A percentile compares a stretch with the other conserved stretches of the same genome.
phyloP scores from a whole-genome alignment of 164 flowering plant species.

The Magnolia officinalis region DNA sequence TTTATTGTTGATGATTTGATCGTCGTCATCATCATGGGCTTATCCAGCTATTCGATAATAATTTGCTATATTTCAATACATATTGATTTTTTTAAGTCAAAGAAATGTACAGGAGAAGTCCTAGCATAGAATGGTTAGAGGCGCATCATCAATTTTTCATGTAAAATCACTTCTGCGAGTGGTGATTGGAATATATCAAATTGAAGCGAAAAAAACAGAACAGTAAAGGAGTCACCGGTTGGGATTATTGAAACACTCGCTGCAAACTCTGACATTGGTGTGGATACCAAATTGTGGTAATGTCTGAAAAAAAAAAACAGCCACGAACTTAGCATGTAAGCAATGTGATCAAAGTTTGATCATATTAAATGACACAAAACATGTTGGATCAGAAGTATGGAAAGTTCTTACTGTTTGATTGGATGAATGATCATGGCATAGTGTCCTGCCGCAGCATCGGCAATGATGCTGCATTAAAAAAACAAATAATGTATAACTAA shows the following conservation, averaged over 20 bases:
- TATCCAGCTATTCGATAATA: too few relatives aligned
- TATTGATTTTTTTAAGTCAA: too few relatives aligned
- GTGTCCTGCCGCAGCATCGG: slow-evolving; percentile 35
- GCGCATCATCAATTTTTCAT: too few relatives aligned
- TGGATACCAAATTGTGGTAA: slow-evolving; percentile 36
- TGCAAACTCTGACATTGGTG: slow-evolving; percentile 32
- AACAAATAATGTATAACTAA: too few relatives aligned
- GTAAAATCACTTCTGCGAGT: neutral
- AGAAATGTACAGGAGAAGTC: too few relatives aligned
- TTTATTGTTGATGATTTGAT: too few relatives aligned
- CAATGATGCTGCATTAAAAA: slow-evolving; percentile 35
- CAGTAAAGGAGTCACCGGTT: slow-evolving; percentile 16
- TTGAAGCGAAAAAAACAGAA: neutral
- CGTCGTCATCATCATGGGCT: too few relatives aligned
- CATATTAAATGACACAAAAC: neutral
- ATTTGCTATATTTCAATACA: too few relatives aligned
- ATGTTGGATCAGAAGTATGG: neutral
- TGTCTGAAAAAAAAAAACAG: slow-evolving; percentile 18
- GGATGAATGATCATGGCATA: slow-evolving; percentile 39
- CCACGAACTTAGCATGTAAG: neutral
- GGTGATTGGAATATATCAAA: too few relatives aligned
- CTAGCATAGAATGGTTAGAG: too few relatives aligned
- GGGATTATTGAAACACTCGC: slow-evolving; percentile 31
- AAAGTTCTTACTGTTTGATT: slow-evolving; percentile 26
- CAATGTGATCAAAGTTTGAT: neutral